A percentile compares a stretch with the other conserved stretches of the same genome.
Conservation (phyloP, 441 rosid species). For the Adansonia gregorii region DNA sequence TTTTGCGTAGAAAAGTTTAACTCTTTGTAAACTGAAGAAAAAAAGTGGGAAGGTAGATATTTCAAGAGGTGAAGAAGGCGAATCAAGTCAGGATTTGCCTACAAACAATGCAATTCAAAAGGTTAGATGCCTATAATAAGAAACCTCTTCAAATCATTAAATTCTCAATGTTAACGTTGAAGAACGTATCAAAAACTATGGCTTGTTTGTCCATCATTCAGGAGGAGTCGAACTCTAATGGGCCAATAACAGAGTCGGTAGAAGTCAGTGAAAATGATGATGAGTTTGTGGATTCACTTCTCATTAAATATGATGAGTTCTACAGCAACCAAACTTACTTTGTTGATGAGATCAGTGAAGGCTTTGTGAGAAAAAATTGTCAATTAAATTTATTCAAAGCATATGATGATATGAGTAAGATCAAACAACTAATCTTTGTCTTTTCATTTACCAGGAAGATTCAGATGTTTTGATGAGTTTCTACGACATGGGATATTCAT, state of each 20-base stretch:
- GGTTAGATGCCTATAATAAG: not conserved
- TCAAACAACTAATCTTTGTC: not conserved
- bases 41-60: not conserved
- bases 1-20: constrained; percentile 4
- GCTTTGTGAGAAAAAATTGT: not conserved
- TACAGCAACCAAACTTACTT: not conserved
- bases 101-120: not conserved
- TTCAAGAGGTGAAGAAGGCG: constrained; percentile 5
- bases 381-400: no score
- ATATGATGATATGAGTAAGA: no score
- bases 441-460: not conserved
- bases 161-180: not conserved
- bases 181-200: not conserved
- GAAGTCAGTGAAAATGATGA: not conserved
- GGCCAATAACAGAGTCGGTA: not conserved
- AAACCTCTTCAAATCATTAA: not conserved
- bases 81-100: not conserved
- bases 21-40: constrained; percentile 9
- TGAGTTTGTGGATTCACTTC: not conserved
- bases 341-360: not conserved
- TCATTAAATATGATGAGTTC: not conserved
- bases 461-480: not conserved
- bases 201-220: not conserved
- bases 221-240: not conserved
- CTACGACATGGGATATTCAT: not conserved